Conservation (phyloP, 2,329 filamentous ascomycete species). For the Fusarium poae region DNA sequence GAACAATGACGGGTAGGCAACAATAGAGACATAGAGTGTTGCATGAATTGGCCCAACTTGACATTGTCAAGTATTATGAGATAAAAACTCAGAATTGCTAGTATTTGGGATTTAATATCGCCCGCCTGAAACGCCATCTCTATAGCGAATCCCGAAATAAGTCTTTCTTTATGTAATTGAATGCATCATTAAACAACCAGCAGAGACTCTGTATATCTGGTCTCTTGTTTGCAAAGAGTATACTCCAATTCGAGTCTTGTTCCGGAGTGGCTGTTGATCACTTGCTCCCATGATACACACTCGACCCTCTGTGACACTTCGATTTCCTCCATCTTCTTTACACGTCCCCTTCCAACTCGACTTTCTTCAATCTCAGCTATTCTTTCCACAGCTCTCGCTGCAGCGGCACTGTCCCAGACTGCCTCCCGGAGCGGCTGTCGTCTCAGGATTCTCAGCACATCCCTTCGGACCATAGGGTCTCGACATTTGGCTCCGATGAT, state of each 20-base stretch:
- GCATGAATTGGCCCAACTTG: no score
- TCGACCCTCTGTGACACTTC: not conserved
- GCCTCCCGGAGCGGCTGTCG: not conserved
- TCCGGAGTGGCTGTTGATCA: not conserved
- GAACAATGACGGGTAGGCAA: not conserved
- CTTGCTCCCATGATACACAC: not conserved
- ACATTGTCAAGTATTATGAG: no score
- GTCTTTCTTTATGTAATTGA: no score
- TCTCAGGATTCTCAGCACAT: not conserved
- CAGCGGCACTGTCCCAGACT: not conserved
- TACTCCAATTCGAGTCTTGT: not conserved
- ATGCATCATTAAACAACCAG: not conserved
- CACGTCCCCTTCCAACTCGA: fast-evolving
- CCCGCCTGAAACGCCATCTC: no score
- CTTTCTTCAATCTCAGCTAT: not conserved
- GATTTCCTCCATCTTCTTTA: not conserved
- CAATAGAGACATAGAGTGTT: no score
- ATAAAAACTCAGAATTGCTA: no score
- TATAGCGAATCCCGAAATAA: no score
- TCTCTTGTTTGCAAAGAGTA: not conserved
- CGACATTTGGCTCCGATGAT: not conserved
- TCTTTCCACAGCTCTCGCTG: not conserved
- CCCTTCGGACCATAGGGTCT: not conserved
- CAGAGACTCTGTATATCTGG: not conserved
- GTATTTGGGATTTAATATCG: no score